phyloP scores from a whole-genome alignment of 1,284 basidiomycete species.

The Pholiota adiposa region DNA sequence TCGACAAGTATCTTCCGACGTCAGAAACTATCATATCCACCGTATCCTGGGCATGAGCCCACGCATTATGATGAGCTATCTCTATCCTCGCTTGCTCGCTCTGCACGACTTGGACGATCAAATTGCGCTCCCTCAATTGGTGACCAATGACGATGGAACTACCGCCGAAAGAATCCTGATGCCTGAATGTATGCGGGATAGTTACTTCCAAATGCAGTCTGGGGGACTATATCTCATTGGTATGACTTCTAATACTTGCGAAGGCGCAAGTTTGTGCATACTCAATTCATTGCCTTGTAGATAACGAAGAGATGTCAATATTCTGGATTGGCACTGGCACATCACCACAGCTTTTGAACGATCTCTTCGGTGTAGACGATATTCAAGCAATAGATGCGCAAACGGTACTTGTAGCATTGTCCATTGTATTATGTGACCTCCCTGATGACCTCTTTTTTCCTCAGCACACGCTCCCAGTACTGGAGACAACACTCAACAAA shows the following conservation, averaged over 20 bases:
- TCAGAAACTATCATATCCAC: constrained; percentile 87
- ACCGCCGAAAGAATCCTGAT: constrained; percentile 64
- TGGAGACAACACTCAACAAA: constrained; percentile 79
- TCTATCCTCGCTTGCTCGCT: constrained; percentile 91
- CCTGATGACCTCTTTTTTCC: neutral
- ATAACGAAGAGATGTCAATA: constrained; percentile 91
- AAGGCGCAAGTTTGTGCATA: constrained; percentile 20
- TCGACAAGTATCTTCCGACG: constrained; percentile 89
- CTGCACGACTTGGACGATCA: constrained; percentile 84
- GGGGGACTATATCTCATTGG: constrained; percentile 93
- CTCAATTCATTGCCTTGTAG: constrained; percentile 44
- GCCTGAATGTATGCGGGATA: constrained; percentile 84
- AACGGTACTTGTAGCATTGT: constrained; percentile 53
- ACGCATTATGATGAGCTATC: constrained; percentile 73
- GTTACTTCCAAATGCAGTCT: constrained; percentile 88
- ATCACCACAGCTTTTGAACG: constrained; percentile 82
- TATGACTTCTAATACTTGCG: constrained; percentile 38
- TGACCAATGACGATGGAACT: constrained; percentile 27
- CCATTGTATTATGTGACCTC: constrained; percentile 7
- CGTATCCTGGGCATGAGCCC: constrained; percentile 75
- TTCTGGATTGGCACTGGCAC: constrained; percentile 90
- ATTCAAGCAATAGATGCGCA: constrained; percentile 74
- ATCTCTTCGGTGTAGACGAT: constrained; percentile 88
- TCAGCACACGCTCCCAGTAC: constrained; percentile 73
- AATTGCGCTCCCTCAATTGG: constrained; percentile 68